phyloP scores from a whole-genome alignment of 2,329 filamentous ascomycete genomes.

The Ophiostoma himal-ulmi region DNA sequence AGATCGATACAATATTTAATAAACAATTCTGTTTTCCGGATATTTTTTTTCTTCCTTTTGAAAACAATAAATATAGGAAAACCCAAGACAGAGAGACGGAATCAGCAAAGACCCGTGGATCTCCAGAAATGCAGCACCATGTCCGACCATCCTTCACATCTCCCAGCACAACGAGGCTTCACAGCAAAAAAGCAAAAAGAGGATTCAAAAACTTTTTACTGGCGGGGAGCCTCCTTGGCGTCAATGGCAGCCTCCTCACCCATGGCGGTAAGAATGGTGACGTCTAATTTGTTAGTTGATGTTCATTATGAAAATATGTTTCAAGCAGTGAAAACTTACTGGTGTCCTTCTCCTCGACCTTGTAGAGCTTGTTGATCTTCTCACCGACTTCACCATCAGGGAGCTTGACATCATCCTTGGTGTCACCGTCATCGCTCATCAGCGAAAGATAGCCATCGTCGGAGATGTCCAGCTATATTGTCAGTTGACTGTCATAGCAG shows the following conservation, averaged over 20 bases:
- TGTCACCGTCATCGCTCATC: constrained; percentile 77
- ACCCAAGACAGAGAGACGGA: constrained; percentile 9
- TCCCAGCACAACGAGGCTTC: constrained; percentile 20
- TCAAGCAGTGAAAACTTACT: constrained; percentile 57
- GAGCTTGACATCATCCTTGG: constrained; percentile 92
- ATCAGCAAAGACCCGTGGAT: not conserved
- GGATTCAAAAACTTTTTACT: constrained; percentile 30
- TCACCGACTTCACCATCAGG: constrained; percentile 85
- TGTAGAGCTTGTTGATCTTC: constrained; percentile 75
- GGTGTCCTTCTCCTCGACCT: constrained; percentile 79
- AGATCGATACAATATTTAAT: constrained; percentile 1
- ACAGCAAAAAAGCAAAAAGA: constrained; percentile 20
- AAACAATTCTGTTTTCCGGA: constrained; percentile 8
- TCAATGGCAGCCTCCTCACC: constrained; percentile 89
- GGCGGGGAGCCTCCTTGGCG: constrained; percentile 78
- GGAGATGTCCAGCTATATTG: constrained; percentile 73
- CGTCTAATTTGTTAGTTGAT: constrained; percentile 49
- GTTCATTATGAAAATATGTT: not conserved
- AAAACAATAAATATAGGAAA: constrained; percentile 5
- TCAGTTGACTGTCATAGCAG: not conserved
- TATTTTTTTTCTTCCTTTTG: not conserved
- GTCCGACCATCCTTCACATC: not conserved
- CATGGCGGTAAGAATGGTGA: constrained; percentile 93
- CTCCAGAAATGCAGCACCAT: constrained; percentile 12
- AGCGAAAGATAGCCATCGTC: constrained; percentile 94